Percentiles rank a stretch among this genome's conserved stretches.
phyloP scores from a whole-genome alignment of 2,329 filamentous ascomycete species.

The Pestalotiopsis sp. region DNA sequence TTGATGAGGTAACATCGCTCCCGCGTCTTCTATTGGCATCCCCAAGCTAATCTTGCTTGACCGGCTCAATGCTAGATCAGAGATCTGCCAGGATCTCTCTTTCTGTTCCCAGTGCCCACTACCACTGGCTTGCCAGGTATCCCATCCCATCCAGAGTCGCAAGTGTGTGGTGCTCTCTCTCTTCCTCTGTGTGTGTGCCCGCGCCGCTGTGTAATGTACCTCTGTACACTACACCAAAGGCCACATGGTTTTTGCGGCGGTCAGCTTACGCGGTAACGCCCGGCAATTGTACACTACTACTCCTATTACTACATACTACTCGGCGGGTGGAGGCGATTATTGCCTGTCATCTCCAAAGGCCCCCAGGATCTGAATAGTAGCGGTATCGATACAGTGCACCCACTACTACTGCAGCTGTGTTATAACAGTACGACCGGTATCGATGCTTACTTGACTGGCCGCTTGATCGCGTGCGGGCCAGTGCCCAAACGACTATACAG shows the following conservation, averaged over 20 bases:
- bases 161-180: no score
- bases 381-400: background rate
- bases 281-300: background rate
- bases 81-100: slow-evolving; percentile 4
- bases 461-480: no score
- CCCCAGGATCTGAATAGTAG: background rate
- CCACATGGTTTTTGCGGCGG: slow-evolving; percentile 1
- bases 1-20: slow-evolving; percentile 8
- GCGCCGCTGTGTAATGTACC: background rate
- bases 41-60: slow-evolving; percentile 5
- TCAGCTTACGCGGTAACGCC: slow-evolving; percentile 1
- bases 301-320: background rate
- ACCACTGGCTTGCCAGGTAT: background rate
- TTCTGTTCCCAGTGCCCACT: background rate
- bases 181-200: background rate
- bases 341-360: background rate
- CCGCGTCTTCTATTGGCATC: slow-evolving; percentile 4
- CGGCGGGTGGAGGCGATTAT: background rate
- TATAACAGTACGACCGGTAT: no score
- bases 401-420: background rate
- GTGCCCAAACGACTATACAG: no score
- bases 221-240: background rate
- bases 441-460: no score
- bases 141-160: background rate
- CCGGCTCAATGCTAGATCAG: slow-evolving; percentile 2